Base-by-base conservation (phyloP, 371 early-diverging fungal genomes). In the Mortierella polycephala region DNA sequence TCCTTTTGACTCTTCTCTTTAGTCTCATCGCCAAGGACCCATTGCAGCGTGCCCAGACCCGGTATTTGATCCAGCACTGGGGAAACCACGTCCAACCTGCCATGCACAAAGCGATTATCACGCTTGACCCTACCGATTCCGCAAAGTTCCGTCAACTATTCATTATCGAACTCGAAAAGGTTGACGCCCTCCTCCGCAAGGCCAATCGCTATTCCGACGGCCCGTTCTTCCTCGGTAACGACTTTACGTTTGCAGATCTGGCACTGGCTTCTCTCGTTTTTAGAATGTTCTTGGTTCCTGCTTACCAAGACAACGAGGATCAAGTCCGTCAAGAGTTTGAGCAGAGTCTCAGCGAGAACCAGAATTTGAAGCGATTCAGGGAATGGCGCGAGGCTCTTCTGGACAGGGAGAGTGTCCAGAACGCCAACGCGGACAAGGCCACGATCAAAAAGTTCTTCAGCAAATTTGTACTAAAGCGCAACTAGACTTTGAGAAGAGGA, bases 21-120 rank as follows among this genome's bases (percentile, higher is more conserved):
- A 85, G 85, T 0, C 63, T 86, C 10, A 52, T 85, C 20, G 84
- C 87, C 21, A 63, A 69, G 23, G 84, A 87, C 60, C 80, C 86
- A 23, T 60, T 86, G 7, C 74, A 84, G 69, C 74, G 85, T 9
- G 87, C 87, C 10, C 69, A 85, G 59, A 54, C 83, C 53, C 85
- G 85, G 14, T 85, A 90, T 64, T 84, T 84, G 42, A 88, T 91
- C 57, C 90, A 91, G 54, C 83, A 75, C 50, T 89, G 82, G 62
- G 21, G 58, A 37, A 46, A 54, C 10, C 66, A 44, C n/a, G 42
- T 42, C 16, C 55, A 60, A 10, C 18, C 73, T 0, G 55, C 53
- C 14, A 20, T 62, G 23, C 62, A 79, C 60, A 86, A 85, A 53
- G 57, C 88, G 8, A 49, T 23, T 0, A 57, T 83, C 11, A 60